phyloP scores from a whole-genome alignment of 2,329 filamentous ascomycete species.

The Verticillium klebahnii region DNA sequence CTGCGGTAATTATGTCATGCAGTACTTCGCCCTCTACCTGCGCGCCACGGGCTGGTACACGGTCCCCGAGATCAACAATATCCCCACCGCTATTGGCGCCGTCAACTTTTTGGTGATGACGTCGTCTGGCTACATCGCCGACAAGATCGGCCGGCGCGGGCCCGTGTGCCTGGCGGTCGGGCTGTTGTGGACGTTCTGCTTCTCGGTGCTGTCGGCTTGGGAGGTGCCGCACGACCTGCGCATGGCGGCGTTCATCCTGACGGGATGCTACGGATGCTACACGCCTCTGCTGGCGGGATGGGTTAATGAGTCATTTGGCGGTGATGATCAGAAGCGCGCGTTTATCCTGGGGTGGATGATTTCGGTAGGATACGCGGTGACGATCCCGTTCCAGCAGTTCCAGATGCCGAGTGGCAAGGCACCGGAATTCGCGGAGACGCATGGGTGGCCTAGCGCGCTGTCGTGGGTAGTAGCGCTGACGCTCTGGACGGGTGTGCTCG shows the following conservation, averaged over 20 bases:
- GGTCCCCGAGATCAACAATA: constrained; percentile 38
- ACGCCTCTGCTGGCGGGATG: constrained; percentile 35
- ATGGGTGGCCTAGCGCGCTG: constrained; percentile 28
- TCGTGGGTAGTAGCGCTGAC: constrained; percentile 26
- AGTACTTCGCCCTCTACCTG: constrained; percentile 36
- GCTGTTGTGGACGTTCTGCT: constrained; percentile 27
- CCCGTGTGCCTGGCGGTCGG: constrained; percentile 31
- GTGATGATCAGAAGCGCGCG: constrained; percentile 36
- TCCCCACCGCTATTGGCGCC: constrained; percentile 36
- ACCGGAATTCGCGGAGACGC: constrained; percentile 26
- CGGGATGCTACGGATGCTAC: constrained; percentile 35
- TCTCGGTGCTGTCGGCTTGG: constrained; percentile 32
- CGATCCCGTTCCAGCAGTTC: constrained; percentile 33
- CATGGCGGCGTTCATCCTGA: constrained; percentile 33
- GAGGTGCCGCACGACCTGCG: constrained; percentile 27
- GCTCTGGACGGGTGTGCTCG: constrained; percentile 25
- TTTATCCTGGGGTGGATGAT: constrained; percentile 35
- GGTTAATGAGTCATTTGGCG: constrained; percentile 34
- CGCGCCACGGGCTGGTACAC: constrained; percentile 27
- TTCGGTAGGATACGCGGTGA: constrained; percentile 28
- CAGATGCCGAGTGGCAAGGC: constrained; percentile 31
- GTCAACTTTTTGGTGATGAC: constrained; percentile 38
- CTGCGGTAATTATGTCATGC: constrained; percentile 31
- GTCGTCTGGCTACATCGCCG: constrained; percentile 27
- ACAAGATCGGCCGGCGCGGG: constrained; percentile 28